Percentiles rank a stretch among this genome's conserved stretches.
These are phyloP conservation scores for Argentina anserina DNA, from an alignment of 306 rosid genomes.

Conservation along the genomic window DNA sequence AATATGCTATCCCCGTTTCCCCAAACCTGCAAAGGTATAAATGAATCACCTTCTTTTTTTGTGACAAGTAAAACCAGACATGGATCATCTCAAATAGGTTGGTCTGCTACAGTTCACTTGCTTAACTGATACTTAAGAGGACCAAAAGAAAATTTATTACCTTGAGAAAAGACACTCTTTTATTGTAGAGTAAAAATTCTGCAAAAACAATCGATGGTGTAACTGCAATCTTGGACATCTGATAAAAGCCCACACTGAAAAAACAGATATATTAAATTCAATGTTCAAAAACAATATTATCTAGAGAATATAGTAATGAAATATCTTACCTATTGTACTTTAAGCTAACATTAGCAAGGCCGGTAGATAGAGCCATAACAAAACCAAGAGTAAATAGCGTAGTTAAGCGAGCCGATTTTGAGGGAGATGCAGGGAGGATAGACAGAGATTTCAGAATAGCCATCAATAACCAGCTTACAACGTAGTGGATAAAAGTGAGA, in stretches of 20 bases:
- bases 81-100: neutral
- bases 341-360: constrained; percentile 89
- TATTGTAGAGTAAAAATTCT: constrained; percentile 56
- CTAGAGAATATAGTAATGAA: constrained; percentile 14
- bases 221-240: constrained; percentile 91
- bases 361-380: constrained; percentile 83
- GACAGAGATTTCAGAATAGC: constrained; percentile 59
- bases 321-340: constrained; percentile 71
- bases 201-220: constrained; percentile 80
- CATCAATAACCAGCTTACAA: constrained; percentile 81
- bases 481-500: constrained; percentile 74
- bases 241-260: constrained; percentile 87
- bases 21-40: neutral
- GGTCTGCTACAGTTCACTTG: neutral
- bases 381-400: constrained; percentile 65
- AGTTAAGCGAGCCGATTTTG: constrained; percentile 55
- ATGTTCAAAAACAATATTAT: constrained; percentile 14
- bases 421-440: constrained; percentile 64
- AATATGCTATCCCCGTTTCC: neutral
- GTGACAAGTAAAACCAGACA: neutral
- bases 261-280: constrained; percentile 29
- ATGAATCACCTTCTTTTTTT: neutral
- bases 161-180: constrained; percentile 64
- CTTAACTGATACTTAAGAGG: neutral
- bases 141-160: constrained; percentile 32